Conservation (phyloP, 116 monocot genomes). For the Posidonia oceanica region DNA sequence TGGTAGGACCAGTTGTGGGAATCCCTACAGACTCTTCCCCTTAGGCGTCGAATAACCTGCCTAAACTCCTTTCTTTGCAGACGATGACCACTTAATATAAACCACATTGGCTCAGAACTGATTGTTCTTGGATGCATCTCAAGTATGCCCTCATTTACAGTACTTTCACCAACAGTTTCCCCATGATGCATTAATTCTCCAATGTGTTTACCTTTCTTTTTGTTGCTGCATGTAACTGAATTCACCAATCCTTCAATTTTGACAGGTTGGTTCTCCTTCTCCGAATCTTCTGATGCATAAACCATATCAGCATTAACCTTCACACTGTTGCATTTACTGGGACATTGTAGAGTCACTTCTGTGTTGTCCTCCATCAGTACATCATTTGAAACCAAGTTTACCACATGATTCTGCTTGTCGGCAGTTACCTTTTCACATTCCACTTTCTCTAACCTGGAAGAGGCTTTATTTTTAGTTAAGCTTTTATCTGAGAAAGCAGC, state of each 20-base stretch:
- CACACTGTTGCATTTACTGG: neutral
- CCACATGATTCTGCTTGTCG: conserved; percentile 9
- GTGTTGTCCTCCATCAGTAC: conserved; percentile 8
- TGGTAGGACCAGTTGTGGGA: conserved; percentile 94
- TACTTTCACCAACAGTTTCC: neutral
- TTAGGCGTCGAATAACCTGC: conserved; percentile 36
- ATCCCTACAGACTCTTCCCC: conserved; percentile 69
- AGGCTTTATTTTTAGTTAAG: neutral
- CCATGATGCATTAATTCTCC: neutral
- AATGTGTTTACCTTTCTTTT: neutral
- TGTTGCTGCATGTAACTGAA: neutral
- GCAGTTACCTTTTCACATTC: conserved; percentile 4
- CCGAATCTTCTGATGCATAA: conserved; percentile 16
- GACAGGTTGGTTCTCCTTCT: conserved; percentile 58
- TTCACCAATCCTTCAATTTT: conserved; percentile 1
- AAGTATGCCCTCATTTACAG: neutral
- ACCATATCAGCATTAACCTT: conserved; percentile 1
- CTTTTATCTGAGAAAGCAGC: conserved; percentile 10
- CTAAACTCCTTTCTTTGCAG: conserved; percentile 78
- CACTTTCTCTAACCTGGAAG: conserved; percentile 2
- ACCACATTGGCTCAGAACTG: conserved; percentile 33
- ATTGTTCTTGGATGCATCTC: neutral
- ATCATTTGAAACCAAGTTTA: conserved; percentile 3
- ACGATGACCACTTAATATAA: conserved; percentile 79
- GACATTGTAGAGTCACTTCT: conserved; percentile 6